Base-by-base conservation (phyloP, 2,329 filamentous ascomycete species). In the Colletotrichum cereale region DNA sequence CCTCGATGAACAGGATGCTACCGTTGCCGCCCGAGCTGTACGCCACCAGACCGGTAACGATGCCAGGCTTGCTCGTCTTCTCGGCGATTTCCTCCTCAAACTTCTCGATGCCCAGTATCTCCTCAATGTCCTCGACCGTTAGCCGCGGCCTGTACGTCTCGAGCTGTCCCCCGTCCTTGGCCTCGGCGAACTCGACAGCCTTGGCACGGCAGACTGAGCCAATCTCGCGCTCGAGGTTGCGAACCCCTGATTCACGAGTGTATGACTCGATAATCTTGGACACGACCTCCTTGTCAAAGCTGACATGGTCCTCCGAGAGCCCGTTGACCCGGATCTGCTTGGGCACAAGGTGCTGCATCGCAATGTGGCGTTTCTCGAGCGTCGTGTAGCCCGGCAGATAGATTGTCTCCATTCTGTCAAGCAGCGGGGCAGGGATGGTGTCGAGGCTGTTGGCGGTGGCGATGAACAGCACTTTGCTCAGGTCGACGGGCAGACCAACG, bases 401-500 rank as follows among this genome's bases (percentile, higher is more conserved):
- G 66, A 99, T 97, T 8, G 92, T 97, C 83, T 99, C 96, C 96
- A 99, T 98, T 71, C 96, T 92, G 82, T 99, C 96, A 16, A 99
- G 87, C 3, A 99, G 86, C 24, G 96, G 95, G n/a, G 95, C 87
- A 2, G 96, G 95, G 65, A 99, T 99, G 0, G 95, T 98, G 78
- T 98, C 96, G 31, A 98, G 87, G 12, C 90, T 94, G 82, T 99
- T 99, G 56, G 96, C 96, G 0, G 96, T 99, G 8, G 96, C 96
- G 77, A 99, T 97, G 84, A 99, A 99, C 14, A 99, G 87, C 29
- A 99, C 94, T 82, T 97, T 98, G 84, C 94, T 97, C 26, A 99
- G 87, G 79, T 99, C 96, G 75, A 98, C 94, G 0, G 96, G 96
- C 73, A 98, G 95, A 77, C 95, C 95, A 80, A 99, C 90, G 80